Evolutionary conservation across 2,329 filamentous ascomycete species (phyloP), one percentile per base, ranked within the genome.

Genomic region (Akanthomyces muscarius): DNA sequence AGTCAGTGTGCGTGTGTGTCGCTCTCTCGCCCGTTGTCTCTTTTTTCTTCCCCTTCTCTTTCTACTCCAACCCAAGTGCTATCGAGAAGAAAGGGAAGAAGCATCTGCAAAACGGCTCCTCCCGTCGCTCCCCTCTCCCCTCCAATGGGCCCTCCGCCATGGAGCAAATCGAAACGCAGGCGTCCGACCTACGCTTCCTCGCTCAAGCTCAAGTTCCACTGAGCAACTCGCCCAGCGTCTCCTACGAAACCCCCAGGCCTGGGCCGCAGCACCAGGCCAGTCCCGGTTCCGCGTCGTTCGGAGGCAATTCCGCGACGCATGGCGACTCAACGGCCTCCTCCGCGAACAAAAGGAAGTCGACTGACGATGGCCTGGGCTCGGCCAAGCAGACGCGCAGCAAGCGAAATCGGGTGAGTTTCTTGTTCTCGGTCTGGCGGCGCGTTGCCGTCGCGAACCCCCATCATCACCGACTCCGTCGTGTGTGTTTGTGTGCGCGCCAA

Each of bases 321-420:
- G 60, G 28, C 61, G 61, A 48, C 48, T 66, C 66, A 53, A 67
- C 67, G 61, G 66, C 66, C 48, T 63, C 66, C 54, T 68, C 65
- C 65, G 66, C 67, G 67, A 74, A 66, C 66, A 76, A 75, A 72
- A 73, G 72, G 61, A 76, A 77, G 71, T 75, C 74, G 18, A 71
- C 77, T 11, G 78, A 79, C 44, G 80, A 81, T 45, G 78, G 74
- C 0, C 68, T 67, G 16, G 67, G 66, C 21, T 64, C 67, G 16
- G 68, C 72, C 21, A 83, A 81, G 71, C 81, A 83, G 74, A 83
- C 84, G 72, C 75, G 84, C 68, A 86, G 82, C 72, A 87, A 86
- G 71, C 80, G 84, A 64, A 87, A 86, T 67, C 75, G 84, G 71
- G 82, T 84, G 68, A 75, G 80, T 80, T 52, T 54, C 38, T 41